A percentile compares a stretch with the other conserved stretches of the same genome.
Evolutionary conservation across 78 protist genomes (phyloP).

Genomic region (Dictyostelium intermedium): DNA sequence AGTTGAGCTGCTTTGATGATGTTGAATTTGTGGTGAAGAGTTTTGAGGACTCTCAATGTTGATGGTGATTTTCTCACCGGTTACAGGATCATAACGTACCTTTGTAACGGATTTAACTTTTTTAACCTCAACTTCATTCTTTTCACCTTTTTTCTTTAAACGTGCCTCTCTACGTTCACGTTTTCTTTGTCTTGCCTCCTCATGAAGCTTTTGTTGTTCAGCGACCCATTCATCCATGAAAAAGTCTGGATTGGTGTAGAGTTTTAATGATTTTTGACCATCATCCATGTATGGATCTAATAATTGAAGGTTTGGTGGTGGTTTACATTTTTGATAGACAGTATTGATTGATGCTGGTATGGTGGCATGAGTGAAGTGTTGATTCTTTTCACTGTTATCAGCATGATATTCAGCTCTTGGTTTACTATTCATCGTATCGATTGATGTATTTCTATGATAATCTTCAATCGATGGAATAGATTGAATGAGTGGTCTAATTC

Average conservation of each 20-base stretch:
- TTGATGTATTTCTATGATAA: slow-evolving; percentile 23
- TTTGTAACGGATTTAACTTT: slow-evolving; percentile 28
- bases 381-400: slow-evolving; percentile 44
- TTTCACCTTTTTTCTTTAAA: slow-evolving; percentile 45
- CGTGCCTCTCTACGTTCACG: slow-evolving; percentile 76
- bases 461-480: not conserved
- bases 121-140: not conserved
- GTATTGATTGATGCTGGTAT: slow-evolving; percentile 10
- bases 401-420: slow-evolving; percentile 70
- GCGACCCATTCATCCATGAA: slow-evolving; percentile 81
- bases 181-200: slow-evolving; percentile 58
- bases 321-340: slow-evolving; percentile 34
- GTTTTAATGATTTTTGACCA: slow-evolving; percentile 25
- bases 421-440: slow-evolving; percentile 49
- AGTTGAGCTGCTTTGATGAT: not conserved
- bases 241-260: slow-evolving; percentile 77
- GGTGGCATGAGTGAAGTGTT: slow-evolving; percentile 35
- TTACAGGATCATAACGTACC: slow-evolving; percentile 73
- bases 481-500: slow-evolving; percentile 41
- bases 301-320: slow-evolving; percentile 47
- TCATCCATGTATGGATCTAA: slow-evolving; percentile 80
- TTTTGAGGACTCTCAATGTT: slow-evolving; percentile 12
- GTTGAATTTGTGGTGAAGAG: not conserved
- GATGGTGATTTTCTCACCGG: slow-evolving; percentile 68
- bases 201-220: slow-evolving; percentile 41